phyloP scores from a whole-genome alignment of 768 basidiomycete genomes.

The Myochromella boudieri region DNA sequence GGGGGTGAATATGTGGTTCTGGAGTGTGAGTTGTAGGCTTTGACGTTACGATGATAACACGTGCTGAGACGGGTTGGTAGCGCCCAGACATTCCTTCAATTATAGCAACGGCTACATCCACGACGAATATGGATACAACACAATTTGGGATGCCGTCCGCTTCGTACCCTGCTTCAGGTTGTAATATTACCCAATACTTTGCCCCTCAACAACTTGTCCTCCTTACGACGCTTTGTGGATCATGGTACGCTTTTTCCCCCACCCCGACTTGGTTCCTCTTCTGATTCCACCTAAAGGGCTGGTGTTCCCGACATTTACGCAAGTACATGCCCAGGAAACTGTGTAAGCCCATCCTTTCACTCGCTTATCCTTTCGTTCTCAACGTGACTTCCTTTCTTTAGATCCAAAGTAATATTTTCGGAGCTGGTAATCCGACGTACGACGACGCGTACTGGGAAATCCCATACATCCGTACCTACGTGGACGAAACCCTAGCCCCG shows the following conservation, averaged over 20 bases:
- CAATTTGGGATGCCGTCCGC: conserved; percentile 62
- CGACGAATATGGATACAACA: conserved; percentile 39
- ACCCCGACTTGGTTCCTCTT: not conserved
- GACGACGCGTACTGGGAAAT: conserved; percentile 62
- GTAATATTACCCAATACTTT: conserved; percentile 56
- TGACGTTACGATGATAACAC: not conserved
- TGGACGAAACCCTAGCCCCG: conserved; percentile 24
- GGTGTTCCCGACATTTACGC: conserved; percentile 43
- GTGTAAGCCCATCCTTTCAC: conserved; percentile 28
- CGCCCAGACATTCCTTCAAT: conserved; percentile 41
- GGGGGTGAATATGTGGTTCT: conserved; percentile 31
- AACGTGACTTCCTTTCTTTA: conserved; percentile 14
- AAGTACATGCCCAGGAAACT: conserved; percentile 42
- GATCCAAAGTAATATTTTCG: conserved; percentile 44
- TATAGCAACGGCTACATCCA: conserved; percentile 32
- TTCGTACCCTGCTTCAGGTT: conserved; percentile 56
- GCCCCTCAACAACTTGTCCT: conserved; percentile 66
- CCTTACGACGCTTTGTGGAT: conserved; percentile 66
- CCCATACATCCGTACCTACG: conserved; percentile 56
- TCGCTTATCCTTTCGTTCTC: not conserved
- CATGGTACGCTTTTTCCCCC: conserved; percentile 25
- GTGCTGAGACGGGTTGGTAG: conserved; percentile 20
- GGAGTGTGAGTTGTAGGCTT: conserved; percentile 21
- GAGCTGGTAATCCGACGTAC: conserved; percentile 43
- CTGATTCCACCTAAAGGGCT: conserved; percentile 30